Percentiles rank a stretch among this genome's conserved stretches.
phyloP scores from a whole-genome alignment of 1,284 basidiomycete species.

The Sanghuangporus weigelae region DNA sequence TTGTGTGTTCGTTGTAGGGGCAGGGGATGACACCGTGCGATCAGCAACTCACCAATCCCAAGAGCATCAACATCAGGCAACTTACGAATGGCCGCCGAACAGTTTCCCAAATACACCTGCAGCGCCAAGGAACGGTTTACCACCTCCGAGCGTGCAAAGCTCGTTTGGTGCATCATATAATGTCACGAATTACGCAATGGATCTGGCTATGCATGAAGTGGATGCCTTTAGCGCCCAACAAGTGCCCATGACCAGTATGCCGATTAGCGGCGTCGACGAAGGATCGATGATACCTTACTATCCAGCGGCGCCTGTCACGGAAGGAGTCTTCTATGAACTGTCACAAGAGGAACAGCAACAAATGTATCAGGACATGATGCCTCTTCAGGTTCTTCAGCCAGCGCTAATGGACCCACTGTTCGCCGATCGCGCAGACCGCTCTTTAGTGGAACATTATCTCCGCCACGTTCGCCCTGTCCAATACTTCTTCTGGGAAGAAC shows the following conservation, averaged over 20 bases:
- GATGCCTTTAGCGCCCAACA: background rate
- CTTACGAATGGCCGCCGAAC: background rate
- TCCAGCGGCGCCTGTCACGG: background rate
- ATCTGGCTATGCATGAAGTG: background rate
- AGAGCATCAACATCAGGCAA: conserved; percentile 3
- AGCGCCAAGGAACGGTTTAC: conserved; percentile 1
- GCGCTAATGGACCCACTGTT: conserved; percentile 1
- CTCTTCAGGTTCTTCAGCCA: background rate
- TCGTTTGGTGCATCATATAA: conserved; percentile 13
- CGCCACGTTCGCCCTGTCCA: conserved; percentile 53
- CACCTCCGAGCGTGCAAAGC: conserved; percentile 7
- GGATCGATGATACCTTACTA: background rate
- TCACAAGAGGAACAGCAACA: background rate
- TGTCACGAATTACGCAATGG: background rate
- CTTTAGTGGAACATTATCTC: conserved; percentile 41
- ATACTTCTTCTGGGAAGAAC: conserved; percentile 56
- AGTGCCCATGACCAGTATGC: background rate
- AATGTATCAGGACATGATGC: background rate
- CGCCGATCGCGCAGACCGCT: conserved; percentile 26
- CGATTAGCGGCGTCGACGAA: background rate
- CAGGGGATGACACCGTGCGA: background rate
- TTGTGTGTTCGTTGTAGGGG: background rate
- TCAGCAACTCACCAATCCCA: background rate
- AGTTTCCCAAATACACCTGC: background rate
- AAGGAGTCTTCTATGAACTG: background rate